Percentiles rank a stretch among this genome's conserved stretches.
phyloP scores from a whole-genome alignment of 805 yeast species.

The Lachancea cidri region DNA sequence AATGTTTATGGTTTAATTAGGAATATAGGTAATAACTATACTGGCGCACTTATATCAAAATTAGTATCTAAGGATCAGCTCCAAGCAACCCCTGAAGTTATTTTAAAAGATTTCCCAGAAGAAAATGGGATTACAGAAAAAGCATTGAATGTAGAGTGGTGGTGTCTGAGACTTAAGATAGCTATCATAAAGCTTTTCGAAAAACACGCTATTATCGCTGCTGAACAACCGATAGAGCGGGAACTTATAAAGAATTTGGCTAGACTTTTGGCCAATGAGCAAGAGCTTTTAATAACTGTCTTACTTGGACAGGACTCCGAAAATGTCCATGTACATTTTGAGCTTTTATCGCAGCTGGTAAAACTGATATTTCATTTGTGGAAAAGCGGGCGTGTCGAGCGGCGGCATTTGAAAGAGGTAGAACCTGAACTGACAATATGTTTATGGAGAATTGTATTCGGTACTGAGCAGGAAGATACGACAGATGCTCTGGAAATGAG shows the following conservation, averaged over 20 bases:
- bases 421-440: constrained; percentile 44
- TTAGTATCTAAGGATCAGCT: constrained; percentile 18
- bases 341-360: constrained; percentile 4
- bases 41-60: constrained; percentile 19
- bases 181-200: constrained; percentile 48
- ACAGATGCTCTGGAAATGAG: constrained; percentile 14
- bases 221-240: constrained; percentile 16
- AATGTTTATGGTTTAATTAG: constrained; percentile 22
- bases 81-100: constrained; percentile 23
- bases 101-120: constrained; percentile 23
- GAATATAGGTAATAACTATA: constrained; percentile 24
- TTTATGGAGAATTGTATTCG: constrained; percentile 49
- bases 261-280: constrained; percentile 26
- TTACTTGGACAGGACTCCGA: constrained; percentile 6
- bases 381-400: constrained; percentile 10
- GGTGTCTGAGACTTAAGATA: constrained; percentile 34
- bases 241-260: constrained; percentile 24
- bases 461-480: constrained; percentile 22
- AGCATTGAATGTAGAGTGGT: constrained; percentile 17
- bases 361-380: constrained; percentile 9
- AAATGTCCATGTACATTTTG: constrained; percentile 5
- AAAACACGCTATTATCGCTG: constrained; percentile 28
- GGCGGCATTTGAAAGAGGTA: constrained; percentile 29
- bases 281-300: constrained; percentile 10
- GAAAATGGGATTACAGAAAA: constrained; percentile 4